Base-by-base conservation (phyloP, 179 eudicot genomes). In the Beta corolliflora region DNA sequence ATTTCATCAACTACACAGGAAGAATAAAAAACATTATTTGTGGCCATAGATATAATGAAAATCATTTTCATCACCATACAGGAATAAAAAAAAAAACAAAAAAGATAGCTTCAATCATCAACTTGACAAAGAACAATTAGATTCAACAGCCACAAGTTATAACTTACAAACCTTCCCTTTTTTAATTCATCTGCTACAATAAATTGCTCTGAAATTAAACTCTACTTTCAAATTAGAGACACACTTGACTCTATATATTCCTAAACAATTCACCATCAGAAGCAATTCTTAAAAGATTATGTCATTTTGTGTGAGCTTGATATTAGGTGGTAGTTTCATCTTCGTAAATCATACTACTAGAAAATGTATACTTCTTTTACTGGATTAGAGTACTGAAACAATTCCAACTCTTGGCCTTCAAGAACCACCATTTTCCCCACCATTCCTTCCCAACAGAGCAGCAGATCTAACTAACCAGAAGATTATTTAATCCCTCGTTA, bases 1-100 rank as follows among this genome's bases (percentile, higher is more conserved):
- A 95, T 95, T 86, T 93, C 98, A 89, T 95, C 98, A 86, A 95
- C 98, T 95, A 83, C 85, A 89, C 48, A 79, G 41, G 46, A 56
- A 31, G 3, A 7, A 53, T 9, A 60, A 14, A 5, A 21, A 71
- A 29, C 2, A 76, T 31, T 14, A 72, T 44, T 16, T 63, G 11
- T 19, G 19, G 52, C 3, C 21, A 23, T 41, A 29, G 7, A 64
- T 25, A 14, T 29, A 21, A 54, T 59, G 54, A n/a, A 8, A 23
- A 21, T 12, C 14, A 52, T 6, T 41, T 50, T 21, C 46, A 63
- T 60, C 66, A 59, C 45, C 18, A 31, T 74, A 29, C 21, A 36
- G n/a, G 31, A 45, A 55, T 45, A n/a, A n/a, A 14, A 29, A 19
- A 44, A 19, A 19, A 46, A 14, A 10, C 15, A 7, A 61, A 9